phyloP scores from a whole-genome alignment of 306 rosid species.

The Quercus engelmannii region DNA sequence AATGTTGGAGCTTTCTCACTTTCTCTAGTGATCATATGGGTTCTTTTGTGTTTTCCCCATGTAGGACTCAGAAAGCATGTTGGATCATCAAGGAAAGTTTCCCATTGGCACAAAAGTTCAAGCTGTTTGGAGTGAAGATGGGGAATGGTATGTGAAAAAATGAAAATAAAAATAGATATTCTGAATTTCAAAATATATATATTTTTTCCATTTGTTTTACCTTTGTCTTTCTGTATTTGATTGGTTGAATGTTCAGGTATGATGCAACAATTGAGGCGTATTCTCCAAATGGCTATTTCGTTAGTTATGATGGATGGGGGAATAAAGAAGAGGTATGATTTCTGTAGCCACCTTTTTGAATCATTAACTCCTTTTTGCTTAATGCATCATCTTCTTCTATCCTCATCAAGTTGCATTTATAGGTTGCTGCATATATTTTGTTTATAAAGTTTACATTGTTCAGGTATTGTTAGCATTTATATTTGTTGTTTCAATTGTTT shows the following conservation, averaged over 20 bases:
- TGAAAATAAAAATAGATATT: neutral
- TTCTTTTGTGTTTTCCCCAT: constrained; percentile 3
- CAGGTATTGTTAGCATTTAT: neutral
- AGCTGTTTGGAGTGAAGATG: constrained; percentile 97
- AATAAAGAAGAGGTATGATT: constrained; percentile 88
- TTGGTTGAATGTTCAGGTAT: constrained; percentile 69
- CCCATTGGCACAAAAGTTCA: constrained; percentile 77
- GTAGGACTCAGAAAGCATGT: constrained; percentile 49
- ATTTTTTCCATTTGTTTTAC: constrained; percentile 17
- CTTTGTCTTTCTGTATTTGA: constrained; percentile 24
- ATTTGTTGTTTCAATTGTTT: neutral
- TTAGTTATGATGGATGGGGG: constrained; percentile 82
- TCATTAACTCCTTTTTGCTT: neutral
- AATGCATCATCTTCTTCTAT: neutral
- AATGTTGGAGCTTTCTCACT: neutral
- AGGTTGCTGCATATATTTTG: neutral
- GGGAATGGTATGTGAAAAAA: constrained; percentile 74
- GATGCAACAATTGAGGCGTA: constrained; percentile 74
- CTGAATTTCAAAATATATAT: neutral
- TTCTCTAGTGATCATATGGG: neutral
- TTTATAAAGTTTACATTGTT: neutral
- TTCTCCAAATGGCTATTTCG: constrained; percentile 77
- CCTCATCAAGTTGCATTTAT: neutral
- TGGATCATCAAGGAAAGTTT: constrained; percentile 53
- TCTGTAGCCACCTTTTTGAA: constrained; percentile 1